Base-by-base conservation (phyloP, 352 stramenopile genomes). In the Phytophthora ramorum region DNA sequence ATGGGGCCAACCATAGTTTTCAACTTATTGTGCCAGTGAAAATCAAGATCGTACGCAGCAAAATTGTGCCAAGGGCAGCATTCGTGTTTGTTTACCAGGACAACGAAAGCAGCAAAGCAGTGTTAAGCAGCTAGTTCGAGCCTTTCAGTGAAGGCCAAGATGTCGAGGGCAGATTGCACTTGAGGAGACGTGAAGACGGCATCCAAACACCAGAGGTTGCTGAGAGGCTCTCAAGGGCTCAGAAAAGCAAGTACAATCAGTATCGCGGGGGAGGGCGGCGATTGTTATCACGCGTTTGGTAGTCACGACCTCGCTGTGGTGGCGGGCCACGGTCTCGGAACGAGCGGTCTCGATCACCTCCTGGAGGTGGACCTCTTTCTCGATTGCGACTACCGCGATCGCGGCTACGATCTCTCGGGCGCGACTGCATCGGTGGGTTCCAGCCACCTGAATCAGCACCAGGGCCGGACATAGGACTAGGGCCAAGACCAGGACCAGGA, bases 361-460 rank as follows among this genome's bases (percentile, higher is more conserved):
- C 61, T 47, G 56, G 28, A 46, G 55, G 56, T 32, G 58, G 58
- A 7, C 48, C 59, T 50, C 71, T 66, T 16, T 78, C 66, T 6
- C 78, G 78, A 32, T 79, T 78, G 19, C 78, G 76, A 26, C 64
- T 75, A 10, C 81, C 73, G 10, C 81, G 81, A 53, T 85, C 75
- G 22, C 79, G 81, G 35, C 73, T 83, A 38, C 78, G 81, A 55
- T 83, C 76, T 61, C 72, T 74, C 34, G 77, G 56, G 34, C 58
- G 62, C 17, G 62, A 51, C 53, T 74, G 60, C 67, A 69, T 64
- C 24, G 32, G 48, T 17, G 37, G 57, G 17, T 75, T 68, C 72
- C 64, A 77, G 19, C 52, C 50, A 49, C 40, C 69, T 62, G 64
- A 61, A 63, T 59, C 47, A 57, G 58, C 59, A 26, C 66, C 73